These are phyloP conservation scores for Picochlorum sp. DNA, from an alignment of 139 green algal species.

Conservation along the genomic window DNA sequence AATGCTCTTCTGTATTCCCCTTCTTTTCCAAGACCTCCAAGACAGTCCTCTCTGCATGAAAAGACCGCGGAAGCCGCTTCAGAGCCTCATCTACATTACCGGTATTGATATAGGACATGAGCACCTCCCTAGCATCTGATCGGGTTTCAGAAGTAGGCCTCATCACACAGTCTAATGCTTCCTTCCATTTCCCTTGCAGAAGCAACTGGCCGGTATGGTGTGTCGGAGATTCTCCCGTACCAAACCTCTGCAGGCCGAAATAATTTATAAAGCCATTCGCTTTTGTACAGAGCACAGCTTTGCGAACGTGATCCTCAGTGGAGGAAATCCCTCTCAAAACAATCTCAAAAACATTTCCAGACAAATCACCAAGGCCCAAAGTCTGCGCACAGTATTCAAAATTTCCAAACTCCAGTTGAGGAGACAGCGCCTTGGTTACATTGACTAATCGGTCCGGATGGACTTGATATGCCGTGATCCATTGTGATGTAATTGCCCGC, in stretches of 20 bases:
- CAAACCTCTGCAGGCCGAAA: slow-evolving; percentile 93
- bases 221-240: slow-evolving; percentile 56
- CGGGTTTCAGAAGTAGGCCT: slow-evolving; percentile 16
- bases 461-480: slow-evolving; percentile 64
- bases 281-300: slow-evolving; percentile 37
- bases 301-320: slow-evolving; percentile 22
- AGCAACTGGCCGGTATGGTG: slow-evolving; percentile 69
- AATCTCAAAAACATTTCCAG: slow-evolving; percentile 75
- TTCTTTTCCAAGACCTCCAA: slow-evolving; percentile 7
- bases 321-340: slow-evolving; percentile 48
- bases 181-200: slow-evolving; percentile 61
- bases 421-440: slow-evolving; percentile 22
- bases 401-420: slow-evolving; percentile 43
- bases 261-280: slow-evolving; percentile 87
- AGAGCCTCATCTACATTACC: slow-evolving; percentile 41
- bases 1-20: background rate
- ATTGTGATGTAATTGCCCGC: slow-evolving; percentile 74
- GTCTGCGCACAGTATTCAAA: slow-evolving; percentile 36
- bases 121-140: slow-evolving; percentile 18
- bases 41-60: slow-evolving; percentile 50
- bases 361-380: slow-evolving; percentile 62
- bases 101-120: slow-evolving; percentile 27
- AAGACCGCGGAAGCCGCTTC: slow-evolving; percentile 32
- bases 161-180: slow-evolving; percentile 61
- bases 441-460: slow-evolving; percentile 15